Percentiles rank a stretch among this genome's conserved stretches.
These are phyloP conservation scores for Phytophthora sansomeana DNA, from an alignment of 352 stramenopile species.

Conservation along the genomic window DNA sequence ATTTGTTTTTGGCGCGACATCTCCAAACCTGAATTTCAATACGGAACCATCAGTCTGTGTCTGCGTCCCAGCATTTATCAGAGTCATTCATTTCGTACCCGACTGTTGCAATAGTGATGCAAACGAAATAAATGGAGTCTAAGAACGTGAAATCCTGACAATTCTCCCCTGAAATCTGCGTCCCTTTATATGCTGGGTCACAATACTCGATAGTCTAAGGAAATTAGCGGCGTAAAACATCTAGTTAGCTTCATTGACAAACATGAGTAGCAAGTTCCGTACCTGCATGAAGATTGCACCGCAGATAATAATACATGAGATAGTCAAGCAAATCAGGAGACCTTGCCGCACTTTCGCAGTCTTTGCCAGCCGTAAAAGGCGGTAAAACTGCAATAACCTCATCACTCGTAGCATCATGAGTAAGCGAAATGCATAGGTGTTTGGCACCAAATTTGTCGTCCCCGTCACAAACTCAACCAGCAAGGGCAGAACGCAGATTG, in stretches of 20 bases:
- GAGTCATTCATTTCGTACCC: constrained; percentile 44
- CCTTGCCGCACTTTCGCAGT: constrained; percentile 64
- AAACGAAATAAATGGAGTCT: constrained; percentile 85
- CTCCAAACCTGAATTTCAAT: constrained; percentile 57
- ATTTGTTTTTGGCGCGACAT: constrained; percentile 70
- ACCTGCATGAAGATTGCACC: constrained; percentile 66
- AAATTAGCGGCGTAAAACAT: not conserved
- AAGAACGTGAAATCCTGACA: constrained; percentile 82
- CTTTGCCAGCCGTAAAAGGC: constrained; percentile 63
- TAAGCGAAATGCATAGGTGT: constrained; percentile 63
- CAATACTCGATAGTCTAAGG: constrained; percentile 71
- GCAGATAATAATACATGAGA: constrained; percentile 71
- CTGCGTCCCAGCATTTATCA: not conserved
- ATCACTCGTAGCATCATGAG: constrained; percentile 73
- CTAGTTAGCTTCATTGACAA: not conserved
- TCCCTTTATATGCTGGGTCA: constrained; percentile 34
- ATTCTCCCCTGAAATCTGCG: constrained; percentile 36
- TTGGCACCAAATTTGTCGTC: constrained; percentile 22
- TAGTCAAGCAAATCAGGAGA: constrained; percentile 61
- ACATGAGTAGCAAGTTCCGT: not conserved
- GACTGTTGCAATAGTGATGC: constrained; percentile 86
- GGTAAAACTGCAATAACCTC: constrained; percentile 71
- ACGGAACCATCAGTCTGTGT: not conserved
- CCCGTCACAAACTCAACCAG: constrained; percentile 41
- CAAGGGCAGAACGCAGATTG: constrained; percentile 55